Evolutionary conservation across 306 rosid species (phyloP).

Genomic region (Quercus mongolica): DNA sequence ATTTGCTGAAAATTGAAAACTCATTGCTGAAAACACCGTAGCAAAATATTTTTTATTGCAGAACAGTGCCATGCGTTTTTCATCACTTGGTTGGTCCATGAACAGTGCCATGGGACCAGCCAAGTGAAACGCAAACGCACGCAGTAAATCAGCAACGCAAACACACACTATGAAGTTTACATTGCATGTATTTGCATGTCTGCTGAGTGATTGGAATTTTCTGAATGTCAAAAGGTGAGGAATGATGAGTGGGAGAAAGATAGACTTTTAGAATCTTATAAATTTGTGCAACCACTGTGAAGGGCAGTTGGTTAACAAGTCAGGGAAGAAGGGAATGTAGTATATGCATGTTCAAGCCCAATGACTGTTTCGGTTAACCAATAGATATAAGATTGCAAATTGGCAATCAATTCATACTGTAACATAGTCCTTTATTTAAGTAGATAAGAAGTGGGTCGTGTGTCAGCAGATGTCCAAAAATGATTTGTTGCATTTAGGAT

Average conservation of each 20-base stretch:
- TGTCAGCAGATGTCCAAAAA: neutral
- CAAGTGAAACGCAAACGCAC: too few species aligned
- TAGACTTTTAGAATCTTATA: neutral
- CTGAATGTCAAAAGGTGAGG: constrained; percentile 1
- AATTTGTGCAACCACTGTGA: neutral
- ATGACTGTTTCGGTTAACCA: neutral
- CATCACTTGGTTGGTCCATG: too few species aligned
- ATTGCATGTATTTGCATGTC: neutral
- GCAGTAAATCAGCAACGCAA: too few species aligned
- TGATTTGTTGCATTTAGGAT: neutral
- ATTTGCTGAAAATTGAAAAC: too few species aligned
- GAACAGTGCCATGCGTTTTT: too few species aligned
- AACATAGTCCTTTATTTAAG: neutral
- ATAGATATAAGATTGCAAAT: neutral
- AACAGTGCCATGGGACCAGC: too few species aligned
- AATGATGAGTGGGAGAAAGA: constrained; percentile 1
- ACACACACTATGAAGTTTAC: neutral
- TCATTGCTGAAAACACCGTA: too few species aligned
- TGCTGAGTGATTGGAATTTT: neutral
- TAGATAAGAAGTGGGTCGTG: neutral
- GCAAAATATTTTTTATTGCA: too few species aligned
- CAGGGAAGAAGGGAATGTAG: neutral
- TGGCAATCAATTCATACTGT: neutral
- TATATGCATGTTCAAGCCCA: neutral
- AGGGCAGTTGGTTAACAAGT: neutral